Conservation (phyloP, 2,329 filamentous ascomycete genomes). For the Botrytis aclada region DNA sequence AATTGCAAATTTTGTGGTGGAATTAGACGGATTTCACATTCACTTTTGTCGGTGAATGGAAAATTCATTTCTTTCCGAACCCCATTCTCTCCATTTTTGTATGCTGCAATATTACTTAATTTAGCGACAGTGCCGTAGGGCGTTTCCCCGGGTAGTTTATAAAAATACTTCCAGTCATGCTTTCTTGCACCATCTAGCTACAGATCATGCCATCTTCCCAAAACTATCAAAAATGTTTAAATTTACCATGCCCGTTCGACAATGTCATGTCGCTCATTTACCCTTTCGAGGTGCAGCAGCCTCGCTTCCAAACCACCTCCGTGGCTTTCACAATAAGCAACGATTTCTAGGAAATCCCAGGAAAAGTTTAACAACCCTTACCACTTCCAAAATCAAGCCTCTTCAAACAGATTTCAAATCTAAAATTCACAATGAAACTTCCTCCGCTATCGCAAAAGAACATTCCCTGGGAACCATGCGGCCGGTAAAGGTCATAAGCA, state of each 20-base stretch:
- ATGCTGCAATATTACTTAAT: neutral
- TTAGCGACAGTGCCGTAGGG: neutral
- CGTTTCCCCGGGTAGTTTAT: neutral
- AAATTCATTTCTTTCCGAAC: neutral
- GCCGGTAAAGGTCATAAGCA: conserved; percentile 38
- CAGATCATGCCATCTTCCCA: neutral
- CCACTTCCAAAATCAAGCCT: neutral
- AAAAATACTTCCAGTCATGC: neutral
- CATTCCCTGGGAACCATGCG: conserved; percentile 22
- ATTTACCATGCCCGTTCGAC: neutral
- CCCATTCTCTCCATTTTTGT: neutral
- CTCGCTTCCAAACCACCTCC: neutral
- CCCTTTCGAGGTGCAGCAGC: neutral
- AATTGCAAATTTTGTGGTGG: neutral
- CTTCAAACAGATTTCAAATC: neutral
- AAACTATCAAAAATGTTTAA: neutral
- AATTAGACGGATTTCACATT: neutral
- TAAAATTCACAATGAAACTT: neutral
- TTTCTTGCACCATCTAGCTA: neutral
- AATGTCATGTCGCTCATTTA: neutral
- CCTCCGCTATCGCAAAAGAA: conserved; percentile 7
- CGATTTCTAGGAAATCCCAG: neutral
- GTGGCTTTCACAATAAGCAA: neutral
- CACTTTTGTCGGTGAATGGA: neutral
- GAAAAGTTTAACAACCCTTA: neutral